These are phyloP conservation scores for Dissophora globulifera DNA, from an alignment of 192 early-diverging fungal species.

Conservation along the genomic window DNA sequence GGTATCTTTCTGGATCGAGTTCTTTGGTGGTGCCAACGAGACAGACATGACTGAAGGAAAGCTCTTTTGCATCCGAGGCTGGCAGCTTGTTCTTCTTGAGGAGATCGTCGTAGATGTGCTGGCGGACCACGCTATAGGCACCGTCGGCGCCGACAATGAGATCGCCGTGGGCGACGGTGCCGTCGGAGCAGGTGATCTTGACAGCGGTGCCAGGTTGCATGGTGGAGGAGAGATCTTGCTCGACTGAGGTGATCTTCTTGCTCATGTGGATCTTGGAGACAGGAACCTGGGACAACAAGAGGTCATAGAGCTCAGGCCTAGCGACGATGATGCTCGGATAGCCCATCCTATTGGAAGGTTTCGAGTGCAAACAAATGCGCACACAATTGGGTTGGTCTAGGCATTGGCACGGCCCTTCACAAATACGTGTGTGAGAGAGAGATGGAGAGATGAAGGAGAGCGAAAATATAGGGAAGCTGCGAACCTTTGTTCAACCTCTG, in stretches of 20 bases:
- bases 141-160: slow-evolving; percentile 47
- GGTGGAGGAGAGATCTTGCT: not conserved
- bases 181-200: slow-evolving; percentile 26
- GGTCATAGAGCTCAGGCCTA: slow-evolving; percentile 2
- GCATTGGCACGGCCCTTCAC: too few relatives aligned
- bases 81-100: not conserved
- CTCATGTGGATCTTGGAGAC: slow-evolving; percentile 5
- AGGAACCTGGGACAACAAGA: slow-evolving; percentile 8
- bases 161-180: slow-evolving; percentile 13
- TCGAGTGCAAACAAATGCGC: not conserved
- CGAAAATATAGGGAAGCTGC: too few relatives aligned
- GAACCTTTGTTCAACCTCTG: not conserved
- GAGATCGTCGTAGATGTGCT: not conserved
- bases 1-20: slow-evolving; percentile 5
- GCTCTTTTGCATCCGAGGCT: not conserved
- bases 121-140: slow-evolving; percentile 17
- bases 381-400: too few relatives aligned
- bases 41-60: not conserved
- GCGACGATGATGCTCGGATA: slow-evolving; percentile 2
- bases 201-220: slow-evolving; percentile 13
- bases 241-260: slow-evolving; percentile 11
- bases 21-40: slow-evolving; percentile 8
- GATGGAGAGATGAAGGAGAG: too few relatives aligned
- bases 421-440: too few relatives aligned
- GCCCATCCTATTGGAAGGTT: not conserved